Conservation (phyloP, 1,284 basidiomycete species). For the Trametes polyzona region DNA sequence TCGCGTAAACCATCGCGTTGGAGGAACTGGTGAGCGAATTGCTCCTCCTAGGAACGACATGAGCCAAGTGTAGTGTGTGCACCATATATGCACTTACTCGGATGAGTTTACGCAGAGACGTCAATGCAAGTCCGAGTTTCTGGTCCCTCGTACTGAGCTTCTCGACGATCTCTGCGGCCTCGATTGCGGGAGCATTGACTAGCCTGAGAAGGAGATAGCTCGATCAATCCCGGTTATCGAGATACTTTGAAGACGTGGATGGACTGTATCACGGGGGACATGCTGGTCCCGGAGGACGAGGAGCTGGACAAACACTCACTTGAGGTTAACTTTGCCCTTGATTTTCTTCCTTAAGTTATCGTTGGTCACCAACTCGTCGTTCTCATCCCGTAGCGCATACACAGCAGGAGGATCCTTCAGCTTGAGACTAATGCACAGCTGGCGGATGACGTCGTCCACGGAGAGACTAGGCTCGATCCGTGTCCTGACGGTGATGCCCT, state of each 20-base stretch:
- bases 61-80: neutral
- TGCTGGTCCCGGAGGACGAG: neutral
- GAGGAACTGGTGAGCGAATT: constrained; percentile 88
- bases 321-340: constrained; percentile 76
- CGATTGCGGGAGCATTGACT: constrained; percentile 80
- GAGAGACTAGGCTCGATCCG: constrained; percentile 81
- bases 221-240: too few species aligned
- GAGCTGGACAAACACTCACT: constrained; percentile 52
- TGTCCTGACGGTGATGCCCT: constrained; percentile 73
- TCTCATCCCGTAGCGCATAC: constrained; percentile 87
- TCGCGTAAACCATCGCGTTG: constrained; percentile 75
- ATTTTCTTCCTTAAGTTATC: constrained; percentile 86
- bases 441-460: constrained; percentile 79
- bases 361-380: constrained; percentile 89
- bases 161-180: constrained; percentile 80
- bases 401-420: constrained; percentile 82
- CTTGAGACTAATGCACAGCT: constrained; percentile 80
- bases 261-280: too few species aligned
- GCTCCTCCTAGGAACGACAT: constrained; percentile 68
- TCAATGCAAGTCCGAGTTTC: constrained; percentile 70
- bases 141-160: constrained; percentile 71
- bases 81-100: constrained; percentile 48
- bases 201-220: constrained; percentile 51
- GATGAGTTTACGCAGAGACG: constrained; percentile 85
- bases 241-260: too few species aligned